phyloP scores from a whole-genome alignment of 305 asterid species.

The Solanum chacoense region DNA sequence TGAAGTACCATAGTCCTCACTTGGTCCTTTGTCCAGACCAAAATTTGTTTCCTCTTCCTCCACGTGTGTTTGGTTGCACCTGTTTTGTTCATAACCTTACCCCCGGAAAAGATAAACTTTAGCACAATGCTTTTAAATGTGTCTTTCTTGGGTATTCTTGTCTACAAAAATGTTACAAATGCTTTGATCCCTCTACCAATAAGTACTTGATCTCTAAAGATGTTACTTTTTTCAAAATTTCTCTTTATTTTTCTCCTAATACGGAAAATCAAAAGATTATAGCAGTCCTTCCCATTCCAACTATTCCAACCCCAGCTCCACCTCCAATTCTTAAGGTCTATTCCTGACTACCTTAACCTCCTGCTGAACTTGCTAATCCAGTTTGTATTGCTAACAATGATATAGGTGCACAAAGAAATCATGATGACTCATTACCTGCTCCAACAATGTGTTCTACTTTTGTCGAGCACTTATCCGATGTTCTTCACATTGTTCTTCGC shows the following conservation, averaged over 20 bases:
- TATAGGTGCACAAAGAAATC: neutral
- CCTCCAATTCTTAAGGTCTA: neutral
- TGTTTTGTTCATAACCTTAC: neutral
- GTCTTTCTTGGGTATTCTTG: neutral
- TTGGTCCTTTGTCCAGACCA: accelerated
- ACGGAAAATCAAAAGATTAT: too few relatives aligned
- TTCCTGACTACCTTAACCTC: neutral
- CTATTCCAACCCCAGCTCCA: neutral
- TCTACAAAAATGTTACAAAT: neutral
- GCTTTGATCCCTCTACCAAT: neutral
- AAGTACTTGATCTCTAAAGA: neutral
- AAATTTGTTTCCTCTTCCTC: too few relatives aligned
- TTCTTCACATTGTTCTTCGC: neutral
- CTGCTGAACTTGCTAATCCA: neutral
- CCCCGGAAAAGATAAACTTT: too few relatives aligned
- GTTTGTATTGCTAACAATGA: neutral
- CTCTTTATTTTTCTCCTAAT: neutral
- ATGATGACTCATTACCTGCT: neutral
- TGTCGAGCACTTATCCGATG: neutral
- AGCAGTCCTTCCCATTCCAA: neutral
- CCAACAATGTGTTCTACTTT: neutral
- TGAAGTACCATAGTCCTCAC: neutral
- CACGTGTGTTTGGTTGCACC: neutral
- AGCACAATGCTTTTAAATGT: too few relatives aligned
- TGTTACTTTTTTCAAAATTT: neutral